Percentiles rank a stretch among this genome's conserved stretches.
Evolutionary conservation across 2,329 filamentous ascomycete genomes (phyloP).

Genomic region (Dryadomyces quercus-mongolicae): DNA sequence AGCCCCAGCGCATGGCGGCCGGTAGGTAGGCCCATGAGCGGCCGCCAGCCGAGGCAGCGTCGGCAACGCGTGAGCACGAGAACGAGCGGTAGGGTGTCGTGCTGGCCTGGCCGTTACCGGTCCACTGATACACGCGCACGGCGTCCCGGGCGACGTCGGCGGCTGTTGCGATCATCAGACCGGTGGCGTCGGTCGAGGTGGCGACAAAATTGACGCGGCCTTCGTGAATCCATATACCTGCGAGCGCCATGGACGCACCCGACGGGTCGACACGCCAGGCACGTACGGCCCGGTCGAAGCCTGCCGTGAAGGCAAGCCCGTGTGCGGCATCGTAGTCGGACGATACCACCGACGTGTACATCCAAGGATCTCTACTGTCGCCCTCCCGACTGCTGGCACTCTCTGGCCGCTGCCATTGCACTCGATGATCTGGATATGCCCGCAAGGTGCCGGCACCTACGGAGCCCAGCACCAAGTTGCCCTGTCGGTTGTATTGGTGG

Average conservation of each 20-base stretch:
- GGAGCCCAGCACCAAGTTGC: conserved; percentile 47
- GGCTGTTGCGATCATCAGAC: conserved; percentile 44
- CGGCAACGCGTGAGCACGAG: conserved; percentile 24
- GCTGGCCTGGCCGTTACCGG: conserved; percentile 17
- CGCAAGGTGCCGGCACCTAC: conserved; percentile 28
- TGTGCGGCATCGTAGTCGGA: conserved; percentile 39
- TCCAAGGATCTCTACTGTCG: conserved; percentile 45
- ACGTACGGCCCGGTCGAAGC: conserved; percentile 51
- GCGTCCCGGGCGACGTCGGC: conserved; percentile 41
- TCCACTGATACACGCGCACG: conserved; percentile 43
- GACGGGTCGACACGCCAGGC: conserved; percentile 35
- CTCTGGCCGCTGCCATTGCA: conserved; percentile 30
- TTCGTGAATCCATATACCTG: conserved; percentile 42
- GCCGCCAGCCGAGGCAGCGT: neutral
- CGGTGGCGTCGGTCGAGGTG: conserved; percentile 32
- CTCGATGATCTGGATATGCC: conserved; percentile 44
- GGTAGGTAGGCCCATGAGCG: conserved; percentile 46
- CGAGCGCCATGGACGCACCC: conserved; percentile 28
- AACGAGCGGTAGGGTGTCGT: conserved; percentile 24
- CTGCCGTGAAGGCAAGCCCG: conserved; percentile 42
- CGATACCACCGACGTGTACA: conserved; percentile 51
- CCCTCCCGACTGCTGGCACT: conserved; percentile 25
- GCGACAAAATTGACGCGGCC: conserved; percentile 53
- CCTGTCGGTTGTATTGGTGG: conserved; percentile 54
- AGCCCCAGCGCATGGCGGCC: conserved; percentile 51